A percentile compares a stretch with the other conserved stretches of the same genome.
These are phyloP conservation scores for Discostella stelligeroides DNA, from an alignment of 108 stramenopile species.

Conservation along the genomic window DNA sequence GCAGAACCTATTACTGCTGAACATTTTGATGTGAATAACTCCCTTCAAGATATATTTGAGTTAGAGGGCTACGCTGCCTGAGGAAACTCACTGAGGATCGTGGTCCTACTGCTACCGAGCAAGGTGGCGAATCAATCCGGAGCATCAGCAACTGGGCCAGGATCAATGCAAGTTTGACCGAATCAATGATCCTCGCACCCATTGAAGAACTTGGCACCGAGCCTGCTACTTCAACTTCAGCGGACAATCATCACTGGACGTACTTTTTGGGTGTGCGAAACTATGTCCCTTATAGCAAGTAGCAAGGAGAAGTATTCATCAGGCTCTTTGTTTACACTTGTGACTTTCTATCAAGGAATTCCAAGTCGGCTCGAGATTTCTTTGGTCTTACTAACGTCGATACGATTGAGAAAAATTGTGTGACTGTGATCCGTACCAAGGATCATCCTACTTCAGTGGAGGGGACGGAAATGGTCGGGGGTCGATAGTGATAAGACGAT, in stretches of 20 bases:
- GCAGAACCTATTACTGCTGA: slow-evolving; percentile 6
- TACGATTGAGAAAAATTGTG: not conserved
- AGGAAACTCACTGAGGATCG: slow-evolving; percentile 1
- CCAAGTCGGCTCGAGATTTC: slow-evolving; percentile 3
- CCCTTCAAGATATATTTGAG: slow-evolving; percentile 1
- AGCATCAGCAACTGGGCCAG: too few species aligned
- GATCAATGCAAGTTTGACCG: not conserved
- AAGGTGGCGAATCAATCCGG: too few species aligned
- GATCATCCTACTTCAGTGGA: slow-evolving; percentile 9
- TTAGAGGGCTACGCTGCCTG: slow-evolving; percentile 3
- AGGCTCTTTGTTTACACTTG: slow-evolving; percentile 2
- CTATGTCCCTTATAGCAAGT: not conserved
- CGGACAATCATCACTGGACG: slow-evolving; percentile 1
- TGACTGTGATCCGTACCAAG: not conserved
- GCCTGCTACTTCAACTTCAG: not conserved
- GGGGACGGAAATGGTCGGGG: not conserved
- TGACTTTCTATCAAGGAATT: slow-evolving; percentile 8
- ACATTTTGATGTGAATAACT: slow-evolving; percentile 7
- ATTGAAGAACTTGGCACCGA: not conserved
- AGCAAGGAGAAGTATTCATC: not conserved
- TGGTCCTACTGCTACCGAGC: not conserved
- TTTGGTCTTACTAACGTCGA: slow-evolving; percentile 6
- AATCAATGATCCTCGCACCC: not conserved
- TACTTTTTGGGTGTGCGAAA: slow-evolving; percentile 9
- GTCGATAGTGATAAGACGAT: too few species aligned